Conservation (phyloP, 306 rosid genomes). For the barrel medic (Medicago truncatula) region DNA sequence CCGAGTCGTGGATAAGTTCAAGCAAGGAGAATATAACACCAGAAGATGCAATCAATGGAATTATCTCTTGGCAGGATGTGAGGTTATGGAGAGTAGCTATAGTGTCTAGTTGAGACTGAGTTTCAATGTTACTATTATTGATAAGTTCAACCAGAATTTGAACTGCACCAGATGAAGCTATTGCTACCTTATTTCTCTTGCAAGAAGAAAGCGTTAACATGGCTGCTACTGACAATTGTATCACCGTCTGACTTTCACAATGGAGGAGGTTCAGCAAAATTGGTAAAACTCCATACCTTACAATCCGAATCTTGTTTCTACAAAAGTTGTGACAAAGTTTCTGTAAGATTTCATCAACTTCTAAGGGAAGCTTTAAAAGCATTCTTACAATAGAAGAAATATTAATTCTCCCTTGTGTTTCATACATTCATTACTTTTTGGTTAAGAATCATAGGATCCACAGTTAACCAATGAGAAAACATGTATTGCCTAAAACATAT, state of each 20-base stretch:
- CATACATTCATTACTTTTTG: conserved; percentile 37
- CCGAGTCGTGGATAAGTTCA: conserved; percentile 52
- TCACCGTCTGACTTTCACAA: conserved; percentile 51
- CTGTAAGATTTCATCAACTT: conserved; percentile 17
- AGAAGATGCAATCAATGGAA: conserved; percentile 60
- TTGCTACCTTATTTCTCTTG: conserved; percentile 64
- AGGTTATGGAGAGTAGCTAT: conserved; percentile 77
- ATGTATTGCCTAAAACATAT: conserved; percentile 54
- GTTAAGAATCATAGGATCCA: conserved; percentile 47
- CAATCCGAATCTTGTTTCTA: conserved; percentile 76
- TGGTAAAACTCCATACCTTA: conserved; percentile 66
- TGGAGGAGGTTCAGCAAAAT: conserved; percentile 63
- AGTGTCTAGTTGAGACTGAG: conserved; percentile 69
- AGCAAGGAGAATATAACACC: conserved; percentile 57
- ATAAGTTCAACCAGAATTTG: conserved; percentile 53
- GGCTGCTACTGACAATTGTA: conserved; percentile 60
- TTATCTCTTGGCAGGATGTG: conserved; percentile 62
- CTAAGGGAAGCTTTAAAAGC: conserved; percentile 24
- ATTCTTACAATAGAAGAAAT: conserved; percentile 51
- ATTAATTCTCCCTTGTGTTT: conserved; percentile 27
- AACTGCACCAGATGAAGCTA: conserved; percentile 69
- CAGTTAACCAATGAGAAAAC: conserved; percentile 38
- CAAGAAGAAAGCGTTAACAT: conserved; percentile 78
- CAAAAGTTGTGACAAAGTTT: neutral
- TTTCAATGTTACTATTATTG: conserved; percentile 34